phyloP scores from a whole-genome alignment of 2,329 filamentous ascomycete genomes.

The Pezicula radicicola region DNA sequence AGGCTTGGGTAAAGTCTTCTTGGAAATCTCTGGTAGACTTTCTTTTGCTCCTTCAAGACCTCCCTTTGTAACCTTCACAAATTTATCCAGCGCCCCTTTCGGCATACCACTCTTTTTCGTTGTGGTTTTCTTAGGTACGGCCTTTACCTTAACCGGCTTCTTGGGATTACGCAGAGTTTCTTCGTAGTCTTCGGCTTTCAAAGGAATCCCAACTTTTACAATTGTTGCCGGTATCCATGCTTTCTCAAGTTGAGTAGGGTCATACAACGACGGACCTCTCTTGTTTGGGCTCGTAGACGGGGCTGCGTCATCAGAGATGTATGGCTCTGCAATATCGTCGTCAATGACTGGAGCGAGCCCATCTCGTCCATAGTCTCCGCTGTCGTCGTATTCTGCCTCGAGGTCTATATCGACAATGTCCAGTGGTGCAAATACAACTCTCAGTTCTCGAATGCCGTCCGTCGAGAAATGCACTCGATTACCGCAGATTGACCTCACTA shows the following conservation, averaged over 20 bases:
- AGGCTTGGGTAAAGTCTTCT: constrained; percentile 6
- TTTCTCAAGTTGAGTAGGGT: constrained; percentile 63
- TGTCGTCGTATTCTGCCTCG: constrained; percentile 61
- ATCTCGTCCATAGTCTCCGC: constrained; percentile 40
- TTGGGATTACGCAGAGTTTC: constrained; percentile 27
- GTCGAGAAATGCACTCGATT: constrained; percentile 69
- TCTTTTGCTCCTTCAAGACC: background rate
- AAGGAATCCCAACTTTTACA: constrained; percentile 60
- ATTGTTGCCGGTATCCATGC: constrained; percentile 67
- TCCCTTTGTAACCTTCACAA: constrained; percentile 26
- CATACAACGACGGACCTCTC: constrained; percentile 47
- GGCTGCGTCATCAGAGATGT: constrained; percentile 20
- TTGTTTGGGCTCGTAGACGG: constrained; percentile 24
- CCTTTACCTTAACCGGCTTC: constrained; percentile 18
- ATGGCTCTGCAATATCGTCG: constrained; percentile 56
- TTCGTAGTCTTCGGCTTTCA: constrained; percentile 65
- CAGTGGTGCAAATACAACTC: constrained; percentile 73
- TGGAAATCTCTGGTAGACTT: background rate
- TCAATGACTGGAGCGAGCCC: constrained; percentile 56
- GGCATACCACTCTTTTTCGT: constrained; percentile 22
- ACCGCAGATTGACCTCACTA: constrained; percentile 66
- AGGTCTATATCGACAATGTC: constrained; percentile 78
- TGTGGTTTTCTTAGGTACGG: constrained; percentile 19
- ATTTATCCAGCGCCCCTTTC: constrained; percentile 30
- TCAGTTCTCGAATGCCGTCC: constrained; percentile 73